Evolutionary conservation across 164 flowering plant species (phyloP).

Genomic region (Buxus sempervirens): DNA sequence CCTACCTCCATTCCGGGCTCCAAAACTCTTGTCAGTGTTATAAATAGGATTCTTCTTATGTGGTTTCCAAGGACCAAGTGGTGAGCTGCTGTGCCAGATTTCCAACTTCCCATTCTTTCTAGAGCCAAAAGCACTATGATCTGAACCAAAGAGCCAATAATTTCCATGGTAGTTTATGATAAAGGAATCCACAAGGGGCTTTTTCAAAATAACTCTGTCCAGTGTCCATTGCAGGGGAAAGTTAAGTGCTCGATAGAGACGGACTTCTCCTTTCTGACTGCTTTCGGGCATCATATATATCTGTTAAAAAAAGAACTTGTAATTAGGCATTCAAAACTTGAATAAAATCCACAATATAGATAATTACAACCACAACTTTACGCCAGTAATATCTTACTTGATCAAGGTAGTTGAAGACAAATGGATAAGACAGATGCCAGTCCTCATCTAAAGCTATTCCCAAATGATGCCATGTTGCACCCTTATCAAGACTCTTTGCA

Average conservation of each 20-base stretch:
- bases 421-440: constrained; percentile 97
- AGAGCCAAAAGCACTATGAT: constrained; percentile 73
- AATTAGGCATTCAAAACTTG: neutral
- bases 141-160: constrained; percentile 94
- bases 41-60: constrained; percentile 84
- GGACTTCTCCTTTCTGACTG: constrained; percentile 76
- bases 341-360: neutral
- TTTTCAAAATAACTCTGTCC: constrained; percentile 65
- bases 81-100: constrained; percentile 81
- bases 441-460: constrained; percentile 90
- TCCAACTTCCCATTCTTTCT: constrained; percentile 80
- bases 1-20: constrained; percentile 93
- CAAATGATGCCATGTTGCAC: constrained; percentile 87
- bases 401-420: constrained; percentile 61
- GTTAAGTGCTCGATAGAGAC: constrained; percentile 66
- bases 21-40: constrained; percentile 51
- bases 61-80: constrained; percentile 90
- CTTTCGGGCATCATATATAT: constrained; percentile 97
- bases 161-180: constrained; percentile 47
- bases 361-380: neutral
- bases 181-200: constrained; percentile 80
- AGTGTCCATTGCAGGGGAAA: constrained; percentile 85
- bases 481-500: constrained; percentile 74
- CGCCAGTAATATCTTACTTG: constrained; percentile 43
- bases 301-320: constrained; percentile 34